Conservation (phyloP, 2,329 filamentous ascomycete species). For the Claviceps digitariae region DNA sequence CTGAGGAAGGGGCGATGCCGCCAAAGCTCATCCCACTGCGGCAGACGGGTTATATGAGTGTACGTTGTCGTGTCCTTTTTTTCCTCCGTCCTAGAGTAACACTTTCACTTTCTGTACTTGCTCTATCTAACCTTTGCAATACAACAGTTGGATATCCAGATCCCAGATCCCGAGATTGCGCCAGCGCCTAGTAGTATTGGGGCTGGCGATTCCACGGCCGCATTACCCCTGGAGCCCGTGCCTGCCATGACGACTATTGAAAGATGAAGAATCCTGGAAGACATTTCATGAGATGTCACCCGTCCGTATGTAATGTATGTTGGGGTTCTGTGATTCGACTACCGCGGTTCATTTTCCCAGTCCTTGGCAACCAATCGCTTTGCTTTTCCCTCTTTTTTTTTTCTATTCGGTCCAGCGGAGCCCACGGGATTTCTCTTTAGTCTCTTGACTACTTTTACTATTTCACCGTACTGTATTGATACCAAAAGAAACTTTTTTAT, state of each 20-base stretch:
- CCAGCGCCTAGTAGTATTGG: slow-evolving; percentile 31
- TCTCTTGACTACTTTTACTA: too few relatives aligned
- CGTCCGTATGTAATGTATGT: neutral
- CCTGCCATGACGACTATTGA: slow-evolving; percentile 13
- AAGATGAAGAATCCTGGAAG: neutral
- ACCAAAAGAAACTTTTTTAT: too few relatives aligned
- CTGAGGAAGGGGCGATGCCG: slow-evolving; percentile 35
- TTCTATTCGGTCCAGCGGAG: too few relatives aligned
- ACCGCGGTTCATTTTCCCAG: neutral
- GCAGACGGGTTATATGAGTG: slow-evolving; percentile 76
- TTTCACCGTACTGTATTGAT: neutral
- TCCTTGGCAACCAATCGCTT: neutral
- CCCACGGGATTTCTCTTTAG: too few relatives aligned
- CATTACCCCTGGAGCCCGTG: slow-evolving; percentile 20
- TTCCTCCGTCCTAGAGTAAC: too few relatives aligned
- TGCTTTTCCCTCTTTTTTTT: neutral
- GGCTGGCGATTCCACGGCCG: slow-evolving; percentile 23
- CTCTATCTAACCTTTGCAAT: neutral
- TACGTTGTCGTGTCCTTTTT: slow-evolving; percentile 25
- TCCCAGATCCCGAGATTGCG: slow-evolving; percentile 62
- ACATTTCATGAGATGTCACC: neutral
- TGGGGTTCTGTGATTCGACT: neutral
- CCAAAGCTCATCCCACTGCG: slow-evolving; percentile 69
- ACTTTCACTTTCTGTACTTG: too few relatives aligned
- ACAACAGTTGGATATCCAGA: slow-evolving; percentile 65